Base-by-base conservation (phyloP, 2,329 filamentous ascomycete genomes). In the Trichoderma arundinaceum region DNA sequence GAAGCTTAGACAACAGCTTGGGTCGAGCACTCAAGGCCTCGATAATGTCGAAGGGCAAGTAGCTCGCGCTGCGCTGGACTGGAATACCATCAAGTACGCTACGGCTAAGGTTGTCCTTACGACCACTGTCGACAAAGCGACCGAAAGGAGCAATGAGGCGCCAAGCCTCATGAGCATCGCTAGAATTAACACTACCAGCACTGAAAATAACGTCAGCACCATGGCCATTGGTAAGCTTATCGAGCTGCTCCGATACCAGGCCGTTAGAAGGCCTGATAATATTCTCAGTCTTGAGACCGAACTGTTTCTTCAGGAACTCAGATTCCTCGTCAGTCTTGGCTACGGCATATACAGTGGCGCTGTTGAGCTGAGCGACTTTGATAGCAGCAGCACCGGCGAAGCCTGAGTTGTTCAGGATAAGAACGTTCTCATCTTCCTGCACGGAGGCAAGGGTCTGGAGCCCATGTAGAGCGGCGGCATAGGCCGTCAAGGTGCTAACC, bases 171-270 rank as follows among this genome's bases (percentile, higher is more conserved):
- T 76, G 60, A 7, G 68, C 68, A 7, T 72, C 72, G 0, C 80
- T 69, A 1, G 76, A 68, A 43, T 78, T 73, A 8, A 74, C 76
- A 3, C 74, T 70, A 0, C 78, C 70, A 4, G 75, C 75, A 67
- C 78, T 78, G 46, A 78, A 67, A 0, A 78, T 71, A 1, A 79
- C 69, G 43, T 79, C 76, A n/a, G 79, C 75, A 12, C 78, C 77
- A 0, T 67, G 61, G 8, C 71, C 70, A 4, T 65, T 64, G 1
- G 77, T 79, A 0, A 68, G 67, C 0, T 57, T 48, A 33, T 71
- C 68, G 0, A 79, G 67, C 1, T 71, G 72, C 1, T 66, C 48
- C 0, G 68, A 72, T 51, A 80, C 79, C 0, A 69, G 66, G 0
- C 67, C 68, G 51, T 75, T 71, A 9, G 74, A 72, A 46, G 72